Conservation (phyloP, 2,329 filamentous ascomycete species). For the Juglanconis sp. region DNA sequence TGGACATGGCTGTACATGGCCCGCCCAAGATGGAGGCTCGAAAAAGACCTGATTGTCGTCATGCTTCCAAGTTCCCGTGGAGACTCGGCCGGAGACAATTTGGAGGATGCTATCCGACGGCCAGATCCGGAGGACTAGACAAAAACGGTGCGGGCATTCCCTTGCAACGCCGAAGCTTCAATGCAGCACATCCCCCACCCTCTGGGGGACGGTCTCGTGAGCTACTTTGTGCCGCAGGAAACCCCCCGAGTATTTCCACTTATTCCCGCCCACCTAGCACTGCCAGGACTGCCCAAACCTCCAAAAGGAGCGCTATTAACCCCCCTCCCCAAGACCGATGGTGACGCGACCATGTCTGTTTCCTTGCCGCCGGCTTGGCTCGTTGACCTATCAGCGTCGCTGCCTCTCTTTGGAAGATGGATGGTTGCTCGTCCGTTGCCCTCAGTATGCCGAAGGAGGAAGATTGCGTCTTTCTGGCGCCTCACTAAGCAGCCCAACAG, state of each 20-base stretch:
- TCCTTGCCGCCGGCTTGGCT: neutral
- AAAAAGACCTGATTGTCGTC: too few relatives aligned
- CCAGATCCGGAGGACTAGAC: too few relatives aligned
- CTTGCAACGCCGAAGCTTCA: neutral
- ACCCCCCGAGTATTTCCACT: neutral
- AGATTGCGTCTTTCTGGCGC: neutral
- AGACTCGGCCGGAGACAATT: too few relatives aligned
- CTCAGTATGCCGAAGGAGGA: neutral
- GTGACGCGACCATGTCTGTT: neutral
- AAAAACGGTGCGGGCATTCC: neutral
- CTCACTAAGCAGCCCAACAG: neutral
- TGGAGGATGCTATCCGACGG: too few relatives aligned
- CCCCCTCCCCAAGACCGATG: neutral
- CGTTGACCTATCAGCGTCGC: neutral
- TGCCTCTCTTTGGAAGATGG: neutral
- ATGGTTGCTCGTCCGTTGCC: neutral
- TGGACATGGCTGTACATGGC: too few relatives aligned
- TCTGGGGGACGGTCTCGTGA: neutral
- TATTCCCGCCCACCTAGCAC: neutral
- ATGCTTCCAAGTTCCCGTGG: too few relatives aligned
- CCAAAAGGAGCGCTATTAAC: neutral
- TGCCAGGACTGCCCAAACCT: neutral
- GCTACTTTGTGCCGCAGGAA: neutral
- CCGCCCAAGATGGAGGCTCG: too few relatives aligned
- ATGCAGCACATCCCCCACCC: neutral